Evolutionary conservation across 768 basidiomycete genomes (phyloP), one percentile per base, ranked within the genome.

Genomic region (Exsudoporus frostii): DNA sequence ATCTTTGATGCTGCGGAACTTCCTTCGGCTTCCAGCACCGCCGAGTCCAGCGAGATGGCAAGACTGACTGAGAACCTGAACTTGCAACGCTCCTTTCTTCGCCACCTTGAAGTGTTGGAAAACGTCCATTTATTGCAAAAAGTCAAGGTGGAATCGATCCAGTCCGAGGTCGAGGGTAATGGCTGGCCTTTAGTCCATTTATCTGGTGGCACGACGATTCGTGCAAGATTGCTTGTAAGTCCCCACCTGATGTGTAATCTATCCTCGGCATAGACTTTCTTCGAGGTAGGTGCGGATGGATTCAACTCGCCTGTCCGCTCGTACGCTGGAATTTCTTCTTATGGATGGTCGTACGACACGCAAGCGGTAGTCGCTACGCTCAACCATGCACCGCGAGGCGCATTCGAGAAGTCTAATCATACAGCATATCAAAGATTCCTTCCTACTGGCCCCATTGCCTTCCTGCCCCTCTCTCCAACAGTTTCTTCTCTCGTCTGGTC

Each of bases 341-440:
- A 85, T 63, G 96, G 96, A 4, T 97, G 95, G 88, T 78, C 85
- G 1, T 99, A 99, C 69, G 81, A 88, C 53, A 87, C 89, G 0
- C 88, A 90, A 62, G 94, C 88, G 8, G 79, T 98, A 38, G 97
- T 99, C 33, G 91, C 91, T 4, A 97, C 92, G 0, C 79, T 99
- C 60, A 68, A 76, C 41, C 91, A 98, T 66, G 71, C 78, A 17
- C 82, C 90, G 2, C 80, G 85, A 20, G 76, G 79, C 13, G 72
- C 79, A 29, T 83, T 83, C 60, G 79, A 85, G 65, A 73, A 73
- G 9, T 81, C 80, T 10, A 92, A 91, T 62, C 84, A 81, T 7
- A 90, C 85, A 0, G 95, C 92, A 0, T 98, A 89, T 71, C 97
- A 98, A 68, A 79, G 95, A 20, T 98, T 98, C 76, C 80, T 98